A percentile compares a stretch with the other conserved stretches of the same genome.
Conservation (phyloP, 2,329 filamentous ascomycete species). For the Cladobotryum protrusum region DNA sequence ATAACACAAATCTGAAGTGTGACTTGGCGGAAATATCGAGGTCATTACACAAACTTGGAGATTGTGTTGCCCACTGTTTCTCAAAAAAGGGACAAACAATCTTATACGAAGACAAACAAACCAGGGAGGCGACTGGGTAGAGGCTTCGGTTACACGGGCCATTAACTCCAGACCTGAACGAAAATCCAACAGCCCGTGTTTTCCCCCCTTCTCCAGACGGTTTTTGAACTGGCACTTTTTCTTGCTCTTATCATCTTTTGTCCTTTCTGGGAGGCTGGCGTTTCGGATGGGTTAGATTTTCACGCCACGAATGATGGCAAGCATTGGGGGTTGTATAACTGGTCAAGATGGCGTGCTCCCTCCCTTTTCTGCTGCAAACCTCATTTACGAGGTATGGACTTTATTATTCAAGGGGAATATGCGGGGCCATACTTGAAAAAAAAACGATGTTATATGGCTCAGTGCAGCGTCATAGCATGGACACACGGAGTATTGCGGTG, state of each 20-base stretch:
- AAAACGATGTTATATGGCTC: background rate
- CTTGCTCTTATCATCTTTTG: background rate
- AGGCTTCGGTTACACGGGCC: no score
- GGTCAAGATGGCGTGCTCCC: background rate
- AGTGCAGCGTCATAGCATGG: conserved; percentile 4
- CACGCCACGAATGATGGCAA: background rate
- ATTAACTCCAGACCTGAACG: no score
- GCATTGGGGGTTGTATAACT: conserved; percentile 2
- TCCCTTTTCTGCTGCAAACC: background rate
- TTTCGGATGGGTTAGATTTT: conserved; percentile 9
- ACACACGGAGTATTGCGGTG: background rate
- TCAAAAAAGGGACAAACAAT: no score
- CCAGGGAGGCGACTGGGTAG: no score
- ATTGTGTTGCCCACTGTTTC: no score
- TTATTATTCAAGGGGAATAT: background rate
- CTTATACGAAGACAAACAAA: no score
- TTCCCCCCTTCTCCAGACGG: background rate
- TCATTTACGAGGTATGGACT: no score
- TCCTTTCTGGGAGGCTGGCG: conserved; percentile 1
- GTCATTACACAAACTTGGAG: no score
- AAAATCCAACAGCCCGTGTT: background rate
- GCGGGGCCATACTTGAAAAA: background rate
- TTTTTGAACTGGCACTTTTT: background rate
- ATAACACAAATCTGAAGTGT: no score
- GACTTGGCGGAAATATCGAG: no score